Evolutionary conservation across 257 asterid species (phyloP).

Genomic region (Lycium ferocissimum): DNA sequence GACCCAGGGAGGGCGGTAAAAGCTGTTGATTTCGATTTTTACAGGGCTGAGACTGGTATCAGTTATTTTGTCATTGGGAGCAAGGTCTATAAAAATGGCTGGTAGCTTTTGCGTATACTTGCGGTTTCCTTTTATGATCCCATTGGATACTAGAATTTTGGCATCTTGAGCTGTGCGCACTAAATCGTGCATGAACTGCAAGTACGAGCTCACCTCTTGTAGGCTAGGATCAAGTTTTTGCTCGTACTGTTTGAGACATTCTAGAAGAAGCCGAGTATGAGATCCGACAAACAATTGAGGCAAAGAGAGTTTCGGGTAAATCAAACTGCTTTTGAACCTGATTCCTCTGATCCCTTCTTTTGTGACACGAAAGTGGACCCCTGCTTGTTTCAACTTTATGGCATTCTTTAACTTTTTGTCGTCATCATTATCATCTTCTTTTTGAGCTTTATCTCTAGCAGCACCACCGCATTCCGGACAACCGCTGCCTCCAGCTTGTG

Average conservation of each 20-base stretch:
- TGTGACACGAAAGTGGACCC: conserved; percentile 7
- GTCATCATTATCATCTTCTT: neutral
- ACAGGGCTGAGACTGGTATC: neutral
- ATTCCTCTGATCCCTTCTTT: conserved; percentile 31
- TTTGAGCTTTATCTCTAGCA: too few relatives aligned
- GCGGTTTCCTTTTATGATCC: conserved; percentile 28
- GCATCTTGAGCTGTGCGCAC: conserved; percentile 34
- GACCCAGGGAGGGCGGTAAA: neutral
- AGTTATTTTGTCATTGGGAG: neutral
- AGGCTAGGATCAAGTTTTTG: neutral
- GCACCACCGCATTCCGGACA: neutral
- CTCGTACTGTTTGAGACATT: conserved; percentile 32
- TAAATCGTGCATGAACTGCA: conserved; percentile 39
- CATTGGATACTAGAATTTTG: neutral
- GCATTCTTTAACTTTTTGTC: neutral
- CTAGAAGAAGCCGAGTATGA: conserved; percentile 25
- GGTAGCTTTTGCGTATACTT: neutral
- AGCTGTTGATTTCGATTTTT: neutral
- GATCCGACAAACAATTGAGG: conserved; percentile 30
- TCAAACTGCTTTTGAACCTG: conserved; percentile 10
- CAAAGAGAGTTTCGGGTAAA: conserved; percentile 27
- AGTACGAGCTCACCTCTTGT: conserved; percentile 32
- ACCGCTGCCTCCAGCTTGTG: conserved; percentile 28
- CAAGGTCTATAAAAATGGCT: neutral
- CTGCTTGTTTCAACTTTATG: conserved; percentile 28